These are phyloP conservation scores for Dryadomyces quercivorus DNA, from an alignment of 2,329 filamentous ascomycete species.

Conservation along the genomic window DNA sequence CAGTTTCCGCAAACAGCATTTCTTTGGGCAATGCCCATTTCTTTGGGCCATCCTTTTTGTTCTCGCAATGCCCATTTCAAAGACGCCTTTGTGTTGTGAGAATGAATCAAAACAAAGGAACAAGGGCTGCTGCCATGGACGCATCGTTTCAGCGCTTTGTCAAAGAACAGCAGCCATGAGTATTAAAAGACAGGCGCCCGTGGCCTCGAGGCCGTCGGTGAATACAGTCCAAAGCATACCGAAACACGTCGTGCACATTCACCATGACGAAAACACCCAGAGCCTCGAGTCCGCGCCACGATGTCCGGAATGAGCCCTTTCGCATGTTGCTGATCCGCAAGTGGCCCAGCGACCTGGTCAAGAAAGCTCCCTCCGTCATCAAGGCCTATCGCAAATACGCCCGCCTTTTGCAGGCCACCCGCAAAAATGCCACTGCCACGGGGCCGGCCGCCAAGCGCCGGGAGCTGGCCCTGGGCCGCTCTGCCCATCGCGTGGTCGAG, in stretches of 20 bases:
- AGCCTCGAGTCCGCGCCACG: background rate
- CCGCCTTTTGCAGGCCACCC: background rate
- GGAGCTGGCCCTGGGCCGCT: background rate
- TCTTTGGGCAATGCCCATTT: background rate
- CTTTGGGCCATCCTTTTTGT: too few relatives aligned
- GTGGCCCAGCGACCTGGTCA: background rate
- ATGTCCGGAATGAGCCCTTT: background rate
- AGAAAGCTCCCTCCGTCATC: background rate
- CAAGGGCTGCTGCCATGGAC: background rate
- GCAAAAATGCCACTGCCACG: background rate
- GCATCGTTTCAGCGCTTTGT: background rate
- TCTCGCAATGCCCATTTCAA: background rate
- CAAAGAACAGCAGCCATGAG: background rate
- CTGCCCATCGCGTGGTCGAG: background rate
- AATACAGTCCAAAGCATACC: background rate
- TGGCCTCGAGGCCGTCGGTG: background rate
- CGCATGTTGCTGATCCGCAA: background rate
- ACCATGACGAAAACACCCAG: background rate
- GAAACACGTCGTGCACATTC: background rate
- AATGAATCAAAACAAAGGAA: background rate
- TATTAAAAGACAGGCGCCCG: background rate
- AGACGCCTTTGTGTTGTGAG: too few relatives aligned
- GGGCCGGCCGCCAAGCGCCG: background rate
- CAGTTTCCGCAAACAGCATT: background rate
- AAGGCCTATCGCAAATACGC: background rate